A percentile compares a stretch with the other conserved stretches of the same genome.
These are phyloP conservation scores for Monilinia aucupariae DNA, from an alignment of 2,329 filamentous ascomycete genomes.

Conservation along the genomic window DNA sequence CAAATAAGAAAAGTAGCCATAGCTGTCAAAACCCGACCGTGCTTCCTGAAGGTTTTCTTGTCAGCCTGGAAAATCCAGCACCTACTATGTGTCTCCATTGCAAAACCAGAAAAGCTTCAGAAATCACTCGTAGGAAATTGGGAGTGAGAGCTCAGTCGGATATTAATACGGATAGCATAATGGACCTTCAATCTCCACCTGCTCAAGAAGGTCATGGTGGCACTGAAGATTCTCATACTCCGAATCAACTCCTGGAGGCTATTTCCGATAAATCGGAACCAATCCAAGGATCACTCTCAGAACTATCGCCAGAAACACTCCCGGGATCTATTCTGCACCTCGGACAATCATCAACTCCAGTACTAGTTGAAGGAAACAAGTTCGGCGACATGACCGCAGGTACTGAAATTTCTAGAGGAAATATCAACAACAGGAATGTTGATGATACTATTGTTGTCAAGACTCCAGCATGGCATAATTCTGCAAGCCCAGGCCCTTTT, in stretches of 20 bases:
- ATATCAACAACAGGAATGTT: not conserved
- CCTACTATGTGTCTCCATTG: not conserved
- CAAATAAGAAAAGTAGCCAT: not conserved
- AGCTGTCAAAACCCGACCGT: conserved; percentile 5
- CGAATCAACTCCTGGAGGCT: too few relatives aligned
- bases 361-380: not conserved
- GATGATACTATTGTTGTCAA: not conserved
- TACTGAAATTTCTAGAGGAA: too few relatives aligned
- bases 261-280: not conserved
- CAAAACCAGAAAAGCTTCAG: not conserved
- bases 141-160: not conserved
- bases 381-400: not conserved
- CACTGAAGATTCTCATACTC: not conserved
- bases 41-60: not conserved
- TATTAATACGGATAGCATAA: not conserved
- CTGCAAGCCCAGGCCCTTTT: not conserved
- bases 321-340: too few relatives aligned
- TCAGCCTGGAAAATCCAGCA: not conserved
- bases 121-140: not conserved
- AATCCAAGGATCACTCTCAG: too few relatives aligned
- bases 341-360: not conserved
- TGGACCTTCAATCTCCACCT: not conserved
- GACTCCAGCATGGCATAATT: not conserved
- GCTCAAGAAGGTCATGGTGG: not conserved
- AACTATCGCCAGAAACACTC: not conserved